Evolutionary conservation across 2,329 filamentous ascomycete species (phyloP), one percentile per base, ranked within the genome.

Genomic region (Daldinia sp.): DNA sequence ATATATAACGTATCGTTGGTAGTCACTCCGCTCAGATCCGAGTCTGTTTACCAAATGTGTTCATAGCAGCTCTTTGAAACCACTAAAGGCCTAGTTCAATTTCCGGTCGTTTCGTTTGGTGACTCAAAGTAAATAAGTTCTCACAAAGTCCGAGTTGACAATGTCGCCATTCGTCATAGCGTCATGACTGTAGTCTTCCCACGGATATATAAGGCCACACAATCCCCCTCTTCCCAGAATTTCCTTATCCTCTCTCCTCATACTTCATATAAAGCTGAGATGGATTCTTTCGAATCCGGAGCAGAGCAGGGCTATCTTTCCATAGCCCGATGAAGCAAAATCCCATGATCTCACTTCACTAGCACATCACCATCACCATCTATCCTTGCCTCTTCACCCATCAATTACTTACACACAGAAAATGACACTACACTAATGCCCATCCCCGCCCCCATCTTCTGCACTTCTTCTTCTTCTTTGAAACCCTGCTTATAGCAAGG

Each of bases 391-490:
- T 18, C 20, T 41, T 39, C 35, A 39, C 33, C n/a, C 18, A 18
- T 53, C 48, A 20, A 41, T 13, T 10, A 37, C 12, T 6, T 41
- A 41, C 51, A 15, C 35, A 15, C 20, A 23, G 20, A 23, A 6
- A 39, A 39, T 39, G 35, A 15, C 35, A 41, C 44, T 26, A 41
- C 51, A 37, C 30, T 6, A 28, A 55, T 23, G 6, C 50, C 10
- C n/a, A 37, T 39, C 33, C 18, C 28, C 10, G n/a, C 33, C 20
- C 48, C 37, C 41, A 9, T 18, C 15, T 30, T n/a, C 48, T 23
- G 6, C 48, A 7, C 12, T 30, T 12, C 30, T 33, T 35, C 10
- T 37, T 62, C 51, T 62, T 62, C 60, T 56, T 62, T 20, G 51
- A 62, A 18, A 28, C 50, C 28, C 51, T 62, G 51, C 60, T 28